These are phyloP conservation scores for Speleostelium caveatum DNA, from an alignment of 78 protist genomes.

Conservation along the genomic window DNA sequence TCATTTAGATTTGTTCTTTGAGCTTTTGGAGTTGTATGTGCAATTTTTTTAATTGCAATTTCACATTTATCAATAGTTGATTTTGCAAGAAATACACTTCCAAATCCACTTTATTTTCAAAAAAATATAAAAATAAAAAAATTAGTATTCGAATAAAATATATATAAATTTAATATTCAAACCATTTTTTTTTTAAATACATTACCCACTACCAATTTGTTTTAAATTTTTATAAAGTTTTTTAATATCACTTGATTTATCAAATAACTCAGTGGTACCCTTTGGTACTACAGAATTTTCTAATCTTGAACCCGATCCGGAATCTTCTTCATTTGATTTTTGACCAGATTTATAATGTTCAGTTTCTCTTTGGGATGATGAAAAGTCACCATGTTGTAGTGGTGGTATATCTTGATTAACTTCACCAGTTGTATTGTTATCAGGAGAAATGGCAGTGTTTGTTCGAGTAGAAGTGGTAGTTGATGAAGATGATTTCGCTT, in stretches of 20 bases:
- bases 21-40: conserved; percentile 71
- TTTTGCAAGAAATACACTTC: conserved; percentile 78
- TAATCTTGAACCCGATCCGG: conserved; percentile 48
- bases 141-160: too few species aligned
- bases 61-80: conserved; percentile 56
- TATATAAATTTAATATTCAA: background rate
- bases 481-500: background rate
- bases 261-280: conserved; percentile 49
- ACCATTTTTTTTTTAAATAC: too few species aligned
- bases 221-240: conserved; percentile 58
- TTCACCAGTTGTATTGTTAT: conserved; percentile 2
- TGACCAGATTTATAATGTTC: background rate
- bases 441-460: background rate
- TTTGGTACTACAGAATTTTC: conserved; percentile 69
- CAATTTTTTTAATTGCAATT: conserved; percentile 81
- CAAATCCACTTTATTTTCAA: conserved; percentile 65
- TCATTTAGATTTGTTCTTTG: conserved; percentile 81
- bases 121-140: too few species aligned
- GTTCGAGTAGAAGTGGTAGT: background rate
- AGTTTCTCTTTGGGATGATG: background rate
- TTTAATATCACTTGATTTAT: conserved; percentile 51
- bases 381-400: background rate
- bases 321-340: conserved; percentile 32
- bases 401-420: background rate
- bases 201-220: conserved; percentile 73